Conservation (phyloP, 2,329 filamentous ascomycete species). For the Decorospora gaudefroyi region DNA sequence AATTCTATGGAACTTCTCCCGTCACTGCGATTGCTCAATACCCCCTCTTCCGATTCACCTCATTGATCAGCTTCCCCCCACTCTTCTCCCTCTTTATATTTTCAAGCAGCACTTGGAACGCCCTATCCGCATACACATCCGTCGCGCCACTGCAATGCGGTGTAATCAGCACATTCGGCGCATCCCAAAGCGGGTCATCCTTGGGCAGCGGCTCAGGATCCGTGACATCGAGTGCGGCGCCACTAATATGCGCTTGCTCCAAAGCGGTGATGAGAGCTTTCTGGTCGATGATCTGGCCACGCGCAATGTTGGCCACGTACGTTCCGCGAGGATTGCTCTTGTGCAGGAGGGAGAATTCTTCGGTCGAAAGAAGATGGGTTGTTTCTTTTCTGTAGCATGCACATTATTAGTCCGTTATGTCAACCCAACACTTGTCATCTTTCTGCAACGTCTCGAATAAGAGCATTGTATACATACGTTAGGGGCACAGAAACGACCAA, state of each 20-base stretch:
- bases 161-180: conserved; percentile 70
- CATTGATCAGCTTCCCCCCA: conserved; percentile 64
- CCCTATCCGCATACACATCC: conserved; percentile 60
- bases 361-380: conserved; percentile 57
- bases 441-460: too few species aligned
- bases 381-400: conserved; percentile 50
- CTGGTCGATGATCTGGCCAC: conserved; percentile 66
- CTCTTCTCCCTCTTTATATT: conserved; percentile 60
- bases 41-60: conserved; percentile 63
- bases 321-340: conserved; percentile 52
- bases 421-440: too few species aligned
- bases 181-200: conserved; percentile 70
- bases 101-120: conserved; percentile 61
- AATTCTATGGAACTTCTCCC: not conserved
- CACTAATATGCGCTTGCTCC: conserved; percentile 59
- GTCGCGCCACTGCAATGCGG: conserved; percentile 65
- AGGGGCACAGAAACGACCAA: conserved; percentile 62
- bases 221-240: conserved; percentile 77
- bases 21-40: conserved; percentile 54
- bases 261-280: conserved; percentile 67
- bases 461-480: conserved; percentile 47
- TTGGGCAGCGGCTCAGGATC: conserved; percentile 76
- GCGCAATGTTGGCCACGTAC: conserved; percentile 72
- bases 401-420: too few species aligned
- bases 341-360: conserved; percentile 62